These are phyloP conservation scores for Inosperma sp. DNA, from an alignment of 768 basidiomycete genomes.

Conservation along the genomic window DNA sequence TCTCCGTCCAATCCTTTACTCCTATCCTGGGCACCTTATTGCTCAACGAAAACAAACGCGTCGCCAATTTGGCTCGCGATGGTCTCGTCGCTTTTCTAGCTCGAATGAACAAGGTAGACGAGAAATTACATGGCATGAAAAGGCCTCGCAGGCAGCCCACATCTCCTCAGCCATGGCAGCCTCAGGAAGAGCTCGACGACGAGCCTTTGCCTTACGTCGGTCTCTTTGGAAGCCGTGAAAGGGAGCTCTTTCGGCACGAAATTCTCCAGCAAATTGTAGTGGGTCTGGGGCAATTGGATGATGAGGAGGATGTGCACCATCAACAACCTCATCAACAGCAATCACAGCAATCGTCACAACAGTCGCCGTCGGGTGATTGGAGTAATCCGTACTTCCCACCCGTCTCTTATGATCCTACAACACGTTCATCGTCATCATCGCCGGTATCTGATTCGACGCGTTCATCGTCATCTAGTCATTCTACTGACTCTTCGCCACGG, in stretches of 20 bases:
- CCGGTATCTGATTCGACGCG: not conserved
- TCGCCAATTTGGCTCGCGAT: slow-evolving; percentile 68
- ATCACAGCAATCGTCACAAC: slow-evolving; percentile 8
- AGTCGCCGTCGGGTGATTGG: slow-evolving; percentile 6
- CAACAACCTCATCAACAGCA: slow-evolving; percentile 13
- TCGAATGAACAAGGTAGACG: slow-evolving; percentile 61
- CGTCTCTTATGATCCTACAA: slow-evolving; percentile 19
- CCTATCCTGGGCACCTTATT: slow-evolving; percentile 86
- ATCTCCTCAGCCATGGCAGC: slow-evolving; percentile 18
- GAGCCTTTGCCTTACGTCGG: slow-evolving; percentile 33
- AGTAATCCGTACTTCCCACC: slow-evolving; percentile 55
- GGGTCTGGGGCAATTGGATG: slow-evolving; percentile 75
- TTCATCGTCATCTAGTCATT: not conserved
- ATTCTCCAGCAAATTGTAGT: slow-evolving; percentile 83
- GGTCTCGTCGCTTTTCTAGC: slow-evolving; percentile 76
- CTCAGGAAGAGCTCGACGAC: slow-evolving; percentile 30
- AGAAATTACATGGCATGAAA: slow-evolving; percentile 29
- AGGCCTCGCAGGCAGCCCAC: slow-evolving; percentile 6
- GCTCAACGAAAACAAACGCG: slow-evolving; percentile 69
- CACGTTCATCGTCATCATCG: slow-evolving; percentile 2
- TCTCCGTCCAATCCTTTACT: slow-evolving; percentile 85
- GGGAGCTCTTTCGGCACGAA: slow-evolving; percentile 71
- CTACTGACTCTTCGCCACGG: not conserved
- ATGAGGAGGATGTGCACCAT: slow-evolving; percentile 27
- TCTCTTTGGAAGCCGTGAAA: slow-evolving; percentile 51